Conservation (phyloP, 129 eudicot species). For the Cynara cardunculus region DNA sequence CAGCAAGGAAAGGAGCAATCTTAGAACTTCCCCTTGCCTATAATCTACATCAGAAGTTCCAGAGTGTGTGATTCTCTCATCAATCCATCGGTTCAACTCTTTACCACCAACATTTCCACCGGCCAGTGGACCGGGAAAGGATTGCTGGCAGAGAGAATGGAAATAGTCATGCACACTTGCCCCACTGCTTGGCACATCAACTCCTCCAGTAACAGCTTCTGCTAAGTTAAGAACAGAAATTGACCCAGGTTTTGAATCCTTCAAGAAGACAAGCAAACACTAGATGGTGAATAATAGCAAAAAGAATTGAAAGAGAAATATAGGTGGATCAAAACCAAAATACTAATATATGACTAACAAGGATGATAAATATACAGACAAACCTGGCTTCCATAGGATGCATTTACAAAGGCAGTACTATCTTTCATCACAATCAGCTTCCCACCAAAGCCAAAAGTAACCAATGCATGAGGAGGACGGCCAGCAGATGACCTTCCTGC, state of each 20-base stretch:
- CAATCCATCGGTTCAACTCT: constrained; percentile 56
- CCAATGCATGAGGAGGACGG: constrained; percentile 92
- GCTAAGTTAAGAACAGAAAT: constrained; percentile 65
- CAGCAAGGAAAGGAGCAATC: constrained; percentile 78
- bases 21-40: constrained; percentile 52
- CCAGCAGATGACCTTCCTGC: constrained; percentile 85
- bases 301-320: neutral
- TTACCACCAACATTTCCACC: constrained; percentile 35
- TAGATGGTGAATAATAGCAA: neutral
- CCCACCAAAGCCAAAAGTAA: constrained; percentile 96
- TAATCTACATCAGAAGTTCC: constrained; percentile 40
- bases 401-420: constrained; percentile 26
- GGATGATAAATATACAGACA: constrained; percentile 2
- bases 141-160: constrained; percentile 29
- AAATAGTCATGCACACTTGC: constrained; percentile 23
- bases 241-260: constrained; percentile 60
- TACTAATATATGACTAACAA: neutral
- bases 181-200: neutral
- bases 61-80: constrained; percentile 60
- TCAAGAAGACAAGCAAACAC: constrained; percentile 25
- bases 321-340: constrained; percentile 1
- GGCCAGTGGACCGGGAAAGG: constrained; percentile 31
- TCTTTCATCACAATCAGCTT: constrained; percentile 83
- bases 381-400: constrained; percentile 71
- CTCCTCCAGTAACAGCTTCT: constrained; percentile 51